These are phyloP conservation scores for Blastobotrys malaysiensis DNA, from an alignment of 1,139 yeast genomes.

Conservation along the genomic window DNA sequence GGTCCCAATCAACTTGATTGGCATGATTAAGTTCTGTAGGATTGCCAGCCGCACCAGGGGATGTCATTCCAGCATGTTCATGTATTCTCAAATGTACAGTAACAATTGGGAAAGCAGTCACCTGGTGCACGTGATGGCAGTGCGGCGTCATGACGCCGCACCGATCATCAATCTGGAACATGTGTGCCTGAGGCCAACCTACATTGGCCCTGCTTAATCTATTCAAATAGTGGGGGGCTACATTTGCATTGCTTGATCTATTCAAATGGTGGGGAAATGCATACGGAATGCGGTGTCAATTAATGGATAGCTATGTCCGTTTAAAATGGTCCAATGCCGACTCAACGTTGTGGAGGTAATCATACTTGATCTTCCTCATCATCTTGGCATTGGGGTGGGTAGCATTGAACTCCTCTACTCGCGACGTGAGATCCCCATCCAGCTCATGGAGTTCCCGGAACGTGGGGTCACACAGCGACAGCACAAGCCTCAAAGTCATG, in stretches of 20 bases:
- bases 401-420: not conserved
- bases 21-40: not conserved
- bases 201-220: not conserved
- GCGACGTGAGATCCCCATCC: conserved; percentile 1
- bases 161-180: not conserved
- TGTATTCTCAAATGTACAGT: not conserved
- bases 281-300: too few species aligned
- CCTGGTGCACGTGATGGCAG: not conserved
- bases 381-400: not conserved
- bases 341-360: not conserved
- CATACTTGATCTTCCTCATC: not conserved
- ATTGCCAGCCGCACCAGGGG: not conserved
- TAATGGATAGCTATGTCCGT: not conserved
- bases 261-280: too few species aligned
- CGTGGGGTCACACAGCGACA: conserved; percentile 51
- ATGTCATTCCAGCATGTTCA: too few species aligned
- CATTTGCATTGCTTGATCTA: too few species aligned
- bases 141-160: not conserved
- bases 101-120: not conserved
- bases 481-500: conserved; percentile 52
- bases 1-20: not conserved
- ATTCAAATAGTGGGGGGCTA: not conserved
- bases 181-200: not conserved
- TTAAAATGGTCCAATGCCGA: not conserved
- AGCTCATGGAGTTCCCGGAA: conserved; percentile 7